A percentile compares a stretch with the other conserved stretches of the same genome.
phyloP scores from a whole-genome alignment of 306 rosid species.

The Cucumis cinereus region DNA sequence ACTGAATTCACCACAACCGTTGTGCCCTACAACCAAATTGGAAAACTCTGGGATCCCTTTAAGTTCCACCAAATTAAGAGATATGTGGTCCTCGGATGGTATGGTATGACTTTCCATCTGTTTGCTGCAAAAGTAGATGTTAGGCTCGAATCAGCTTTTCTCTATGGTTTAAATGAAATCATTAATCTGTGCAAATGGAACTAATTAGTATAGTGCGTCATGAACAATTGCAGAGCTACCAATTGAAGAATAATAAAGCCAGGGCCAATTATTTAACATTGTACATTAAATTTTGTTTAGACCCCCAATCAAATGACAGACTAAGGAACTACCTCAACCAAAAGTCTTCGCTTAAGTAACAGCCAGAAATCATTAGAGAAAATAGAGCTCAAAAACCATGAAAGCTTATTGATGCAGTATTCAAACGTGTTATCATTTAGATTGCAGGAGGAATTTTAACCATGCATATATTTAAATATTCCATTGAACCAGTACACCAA shows the following conservation, averaged over 20 bases:
- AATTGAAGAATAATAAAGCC: background rate
- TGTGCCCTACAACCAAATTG: slow-evolving; percentile 53
- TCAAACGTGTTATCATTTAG: background rate
- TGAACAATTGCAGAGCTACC: background rate
- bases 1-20: slow-evolving; percentile 60
- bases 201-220: background rate
- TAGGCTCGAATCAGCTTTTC: slow-evolving; percentile 6
- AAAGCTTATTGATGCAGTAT: background rate
- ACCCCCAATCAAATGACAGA: background rate
- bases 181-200: background rate
- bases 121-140: slow-evolving; percentile 42
- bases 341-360: background rate
- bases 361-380: background rate
- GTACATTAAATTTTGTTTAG: background rate
- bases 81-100: slow-evolving; percentile 37
- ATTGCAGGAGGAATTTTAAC: background rate
- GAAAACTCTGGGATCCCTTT: slow-evolving; percentile 56
- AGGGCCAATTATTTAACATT: background rate
- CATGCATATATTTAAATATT: background rate
- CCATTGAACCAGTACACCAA: background rate
- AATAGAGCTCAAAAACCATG: background rate
- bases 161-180: background rate
- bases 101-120: slow-evolving; percentile 28
- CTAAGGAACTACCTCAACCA: background rate
- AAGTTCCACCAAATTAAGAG: slow-evolving; percentile 71